Conservation (phyloP, 129 eudicot genomes). For the Rutidosis leptorrhynchoides region DNA sequence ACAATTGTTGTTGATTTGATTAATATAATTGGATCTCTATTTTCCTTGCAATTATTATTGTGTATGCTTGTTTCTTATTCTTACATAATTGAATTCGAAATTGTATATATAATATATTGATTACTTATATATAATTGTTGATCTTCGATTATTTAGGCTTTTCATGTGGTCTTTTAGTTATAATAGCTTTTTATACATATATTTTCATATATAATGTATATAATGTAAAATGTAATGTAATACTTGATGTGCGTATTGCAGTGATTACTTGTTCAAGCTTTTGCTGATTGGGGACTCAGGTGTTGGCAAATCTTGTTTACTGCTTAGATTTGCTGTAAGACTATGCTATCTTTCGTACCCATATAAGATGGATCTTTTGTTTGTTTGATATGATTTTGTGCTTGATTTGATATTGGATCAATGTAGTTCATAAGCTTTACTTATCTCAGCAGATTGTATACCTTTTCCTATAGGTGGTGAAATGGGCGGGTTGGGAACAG, state of each 20-base stretch:
- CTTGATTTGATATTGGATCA: slow-evolving; percentile 4
- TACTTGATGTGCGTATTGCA: slow-evolving; percentile 34
- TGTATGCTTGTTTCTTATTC: too few relatives aligned
- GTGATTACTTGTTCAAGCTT: slow-evolving; percentile 77
- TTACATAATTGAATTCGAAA: too few relatives aligned
- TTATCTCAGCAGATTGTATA: neutral
- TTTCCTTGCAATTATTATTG: neutral
- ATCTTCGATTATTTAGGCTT: too few relatives aligned
- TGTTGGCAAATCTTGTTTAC: slow-evolving; percentile 75
- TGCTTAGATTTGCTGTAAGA: slow-evolving; percentile 77
- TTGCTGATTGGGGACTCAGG: slow-evolving; percentile 76
- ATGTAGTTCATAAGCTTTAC: neutral
- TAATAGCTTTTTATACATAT: too few relatives aligned
- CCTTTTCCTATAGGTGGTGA: neutral
- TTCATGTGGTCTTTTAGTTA: too few relatives aligned
- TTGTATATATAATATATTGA: too few relatives aligned
- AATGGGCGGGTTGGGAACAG: neutral
- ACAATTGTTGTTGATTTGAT: slow-evolving; percentile 7
- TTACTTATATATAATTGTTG: too few relatives aligned
- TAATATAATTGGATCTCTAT: slow-evolving; percentile 16
- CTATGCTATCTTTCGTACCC: neutral
- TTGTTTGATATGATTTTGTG: slow-evolving; percentile 1
- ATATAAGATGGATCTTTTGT: neutral
- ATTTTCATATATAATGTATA: neutral
- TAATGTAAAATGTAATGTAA: neutral